These are phyloP conservation scores for Rhinocladiella similis DNA, from an alignment of 2,329 filamentous ascomycete genomes.

Conservation along the genomic window DNA sequence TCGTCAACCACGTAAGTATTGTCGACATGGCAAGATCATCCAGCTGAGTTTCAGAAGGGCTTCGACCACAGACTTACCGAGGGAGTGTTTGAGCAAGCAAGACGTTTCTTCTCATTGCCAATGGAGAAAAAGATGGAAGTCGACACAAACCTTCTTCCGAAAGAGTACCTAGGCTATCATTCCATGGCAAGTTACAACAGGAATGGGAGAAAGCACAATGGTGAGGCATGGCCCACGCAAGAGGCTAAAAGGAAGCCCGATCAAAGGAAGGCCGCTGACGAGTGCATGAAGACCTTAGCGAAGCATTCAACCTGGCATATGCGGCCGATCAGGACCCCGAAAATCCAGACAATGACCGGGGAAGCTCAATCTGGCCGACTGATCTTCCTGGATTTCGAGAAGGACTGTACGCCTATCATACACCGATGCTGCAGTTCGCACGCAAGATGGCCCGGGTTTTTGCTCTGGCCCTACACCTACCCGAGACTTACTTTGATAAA, in stretches of 20 bases:
- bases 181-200: slow-evolving; percentile 16
- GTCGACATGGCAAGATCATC: neutral
- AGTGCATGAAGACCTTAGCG: slow-evolving; percentile 12
- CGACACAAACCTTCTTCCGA: slow-evolving; percentile 34
- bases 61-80: slow-evolving; percentile 35
- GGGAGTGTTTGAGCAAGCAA: slow-evolving; percentile 39
- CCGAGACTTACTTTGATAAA: slow-evolving; percentile 43
- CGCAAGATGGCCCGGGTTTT: slow-evolving; percentile 43
- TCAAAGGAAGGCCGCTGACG: neutral
- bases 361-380: slow-evolving; percentile 14
- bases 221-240: neutral
- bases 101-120: slow-evolving; percentile 45
- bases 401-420: slow-evolving; percentile 18
- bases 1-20: slow-evolving; percentile 32
- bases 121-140: slow-evolving; percentile 51
- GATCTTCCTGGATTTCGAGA: slow-evolving; percentile 27
- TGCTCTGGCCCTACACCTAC: slow-evolving; percentile 43
- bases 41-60: slow-evolving; percentile 42
- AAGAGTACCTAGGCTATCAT: slow-evolving; percentile 20
- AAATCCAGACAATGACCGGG: slow-evolving; percentile 1
- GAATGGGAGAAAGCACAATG: slow-evolving; percentile 16
- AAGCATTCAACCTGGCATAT: slow-evolving; percentile 22
- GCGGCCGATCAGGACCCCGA: slow-evolving; percentile 9
- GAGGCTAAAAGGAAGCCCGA: neutral
- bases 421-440: slow-evolving; percentile 16